Evolutionary conservation across 1,284 basidiomycete genomes (phyloP), one percentile per base, ranked within the genome.

Genomic region (Takashimella koratensis): DNA sequence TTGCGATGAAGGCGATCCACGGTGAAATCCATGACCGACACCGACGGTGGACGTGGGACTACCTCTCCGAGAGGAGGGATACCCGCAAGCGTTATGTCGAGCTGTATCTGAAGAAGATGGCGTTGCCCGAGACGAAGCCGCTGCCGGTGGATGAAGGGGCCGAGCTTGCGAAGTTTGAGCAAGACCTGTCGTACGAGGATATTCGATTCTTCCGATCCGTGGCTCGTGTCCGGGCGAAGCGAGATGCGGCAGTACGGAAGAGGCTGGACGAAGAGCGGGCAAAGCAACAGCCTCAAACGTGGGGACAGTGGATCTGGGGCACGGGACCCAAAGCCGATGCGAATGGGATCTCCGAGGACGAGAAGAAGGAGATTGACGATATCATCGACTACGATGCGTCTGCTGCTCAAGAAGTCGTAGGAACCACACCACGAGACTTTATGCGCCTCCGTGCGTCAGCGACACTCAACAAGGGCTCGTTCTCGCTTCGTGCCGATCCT

Each of bases 151-250:
- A 79, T 56, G 83, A 82, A 58, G 63, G 79, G 65, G 72, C 78
- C 47, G 78, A 77, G 4, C 77, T 97, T 23, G 81, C 84, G 45
- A 79, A 77, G 1, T 78, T 98, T 49, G 97, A 99, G 72, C 78
- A 75, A 62, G 90, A 90, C 70, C 80, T 98, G 11, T 82, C 85
- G 0, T 98, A 98, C 68, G 91, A 97, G 71, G 96, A 98, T 66
- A 88, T 99, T 50, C 87, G 96, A 11, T 98, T 98, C 76, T 99
- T 98, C 78, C 85, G 96, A 22, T 98, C 94, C 3, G 91, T 99
- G 56, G 92, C 93, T 0, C 85, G 92, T 6, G 92, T 90, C 5
- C 86, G 87, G 62, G 79, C 97, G 16, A 86, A 87, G 62, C 93
- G 96, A 69, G 92, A 98, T 65, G 80, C 84, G 27, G 87, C 83